phyloP scores from a whole-genome alignment of 2,329 filamentous ascomycete species.

The Aschersonia sp. region DNA sequence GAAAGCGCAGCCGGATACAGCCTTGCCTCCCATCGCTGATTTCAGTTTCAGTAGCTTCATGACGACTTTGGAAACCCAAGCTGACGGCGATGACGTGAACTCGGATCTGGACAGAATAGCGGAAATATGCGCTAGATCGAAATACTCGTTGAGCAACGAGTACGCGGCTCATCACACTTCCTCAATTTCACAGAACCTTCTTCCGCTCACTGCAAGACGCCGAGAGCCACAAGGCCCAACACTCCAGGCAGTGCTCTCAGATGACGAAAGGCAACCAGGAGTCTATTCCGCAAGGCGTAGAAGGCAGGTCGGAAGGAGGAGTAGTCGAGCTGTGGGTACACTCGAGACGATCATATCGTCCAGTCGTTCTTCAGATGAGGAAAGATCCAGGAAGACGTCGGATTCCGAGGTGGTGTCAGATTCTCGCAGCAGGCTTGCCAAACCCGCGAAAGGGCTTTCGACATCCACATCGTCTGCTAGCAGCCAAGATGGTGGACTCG shows the following conservation, averaged over 20 bases:
- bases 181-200: constrained; percentile 41
- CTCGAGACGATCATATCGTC: constrained; percentile 54
- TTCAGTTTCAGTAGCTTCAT: constrained; percentile 53
- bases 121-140: constrained; percentile 50
- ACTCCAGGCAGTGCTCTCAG: constrained; percentile 40
- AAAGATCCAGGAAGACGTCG: constrained; percentile 43
- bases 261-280: constrained; percentile 16
- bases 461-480: constrained; percentile 8
- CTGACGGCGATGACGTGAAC: constrained; percentile 30
- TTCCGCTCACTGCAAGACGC: constrained; percentile 18
- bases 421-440: constrained; percentile 32
- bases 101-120: constrained; percentile 50
- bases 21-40: constrained; percentile 46
- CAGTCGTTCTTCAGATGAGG: constrained; percentile 49
- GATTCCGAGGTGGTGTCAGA: constrained; percentile 41
- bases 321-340: constrained; percentile 44
- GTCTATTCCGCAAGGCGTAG: constrained; percentile 20
- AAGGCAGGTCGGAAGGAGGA: constrained; percentile 25
- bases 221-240: constrained; percentile 32
- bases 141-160: constrained; percentile 52
- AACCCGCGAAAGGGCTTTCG: constrained; percentile 19
- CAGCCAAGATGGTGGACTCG: no score
- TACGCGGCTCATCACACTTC: constrained; percentile 52
- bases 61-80: constrained; percentile 33
- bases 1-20: constrained; percentile 20